These are phyloP conservation scores for Aspergillus fijiensis DNA, from an alignment of 2,329 filamentous ascomycete genomes.

Conservation along the genomic window DNA sequence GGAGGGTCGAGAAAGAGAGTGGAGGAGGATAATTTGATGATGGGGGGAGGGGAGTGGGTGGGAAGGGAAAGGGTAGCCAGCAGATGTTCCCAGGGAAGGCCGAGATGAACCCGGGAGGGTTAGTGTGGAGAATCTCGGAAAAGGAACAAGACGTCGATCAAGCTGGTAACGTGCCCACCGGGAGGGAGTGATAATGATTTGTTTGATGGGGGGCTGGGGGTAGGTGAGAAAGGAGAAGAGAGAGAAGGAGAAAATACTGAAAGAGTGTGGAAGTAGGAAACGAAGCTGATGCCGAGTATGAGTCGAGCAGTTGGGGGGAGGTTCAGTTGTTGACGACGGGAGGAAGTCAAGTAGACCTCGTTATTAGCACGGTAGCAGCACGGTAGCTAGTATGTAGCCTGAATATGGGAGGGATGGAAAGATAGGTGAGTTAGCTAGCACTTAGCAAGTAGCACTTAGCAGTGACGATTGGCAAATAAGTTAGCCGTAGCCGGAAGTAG, in stretches of 20 bases:
- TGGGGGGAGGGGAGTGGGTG: constrained; percentile 15
- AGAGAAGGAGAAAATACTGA: constrained; percentile 6
- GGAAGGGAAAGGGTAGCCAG: constrained; percentile 17
- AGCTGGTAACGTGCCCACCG: constrained; percentile 9
- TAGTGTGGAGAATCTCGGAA: constrained; percentile 29
- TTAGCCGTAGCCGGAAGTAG: constrained; percentile 11
- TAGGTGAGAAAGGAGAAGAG: not conserved
- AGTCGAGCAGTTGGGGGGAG: not conserved
- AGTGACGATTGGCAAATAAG: constrained; percentile 18
- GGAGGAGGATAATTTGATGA: constrained; percentile 13
- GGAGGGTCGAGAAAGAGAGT: constrained; percentile 9
- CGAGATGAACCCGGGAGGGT: constrained; percentile 25
- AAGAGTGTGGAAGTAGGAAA: not conserved
- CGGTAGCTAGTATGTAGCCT: not conserved
- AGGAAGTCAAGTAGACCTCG: not conserved
- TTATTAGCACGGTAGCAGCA: constrained; percentile 2
- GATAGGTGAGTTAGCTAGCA: constrained; percentile 7
- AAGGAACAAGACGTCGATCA: constrained; percentile 15
- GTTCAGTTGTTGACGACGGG: not conserved
- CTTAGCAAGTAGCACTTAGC: constrained; percentile 4
- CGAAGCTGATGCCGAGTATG: too few relatives aligned
- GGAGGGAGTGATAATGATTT: not conserved
- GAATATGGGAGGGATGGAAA: too few relatives aligned
- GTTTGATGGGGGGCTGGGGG: too few relatives aligned
- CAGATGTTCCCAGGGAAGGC: constrained; percentile 21